These are phyloP conservation scores for Geoglossum glabrum DNA, from an alignment of 495 filamentous ascomycete genomes.

Conservation along the genomic window DNA sequence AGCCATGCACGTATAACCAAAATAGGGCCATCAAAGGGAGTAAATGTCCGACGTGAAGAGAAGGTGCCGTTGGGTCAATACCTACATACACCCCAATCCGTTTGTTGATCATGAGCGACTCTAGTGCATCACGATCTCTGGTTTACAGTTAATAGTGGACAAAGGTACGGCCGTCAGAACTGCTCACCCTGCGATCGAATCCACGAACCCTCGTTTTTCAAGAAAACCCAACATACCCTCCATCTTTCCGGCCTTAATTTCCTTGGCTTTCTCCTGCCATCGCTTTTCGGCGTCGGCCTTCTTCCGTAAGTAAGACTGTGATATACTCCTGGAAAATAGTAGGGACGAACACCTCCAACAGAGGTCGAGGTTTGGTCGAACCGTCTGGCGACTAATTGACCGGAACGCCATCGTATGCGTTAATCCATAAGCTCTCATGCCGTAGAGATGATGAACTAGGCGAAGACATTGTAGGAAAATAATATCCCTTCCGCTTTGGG, in stretches of 20 bases:
- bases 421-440: neutral
- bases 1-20: slow-evolving; percentile 80
- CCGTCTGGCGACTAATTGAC: neutral
- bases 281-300: slow-evolving; percentile 29
- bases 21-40: slow-evolving; percentile 85
- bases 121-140: slow-evolving; percentile 42
- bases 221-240: slow-evolving; percentile 47
- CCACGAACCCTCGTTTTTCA: slow-evolving; percentile 60
- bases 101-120: slow-evolving; percentile 45
- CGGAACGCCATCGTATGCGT: neutral
- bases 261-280: slow-evolving; percentile 34
- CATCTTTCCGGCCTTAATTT: slow-evolving; percentile 38
- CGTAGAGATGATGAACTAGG: too few relatives aligned
- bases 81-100: slow-evolving; percentile 70
- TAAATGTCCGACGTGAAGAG: slow-evolving; percentile 82
- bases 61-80: slow-evolving; percentile 79
- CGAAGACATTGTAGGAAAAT: too few relatives aligned
- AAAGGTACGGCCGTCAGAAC: slow-evolving; percentile 2
- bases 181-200: slow-evolving; percentile 66
- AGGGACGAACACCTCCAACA: slow-evolving; percentile 2
- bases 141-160: slow-evolving; percentile 5
- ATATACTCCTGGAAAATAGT: neutral
- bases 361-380: neutral
- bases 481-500: too few relatives aligned
- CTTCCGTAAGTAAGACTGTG: slow-evolving; percentile 19